Evolutionary conservation across 2,329 filamentous ascomycete species (phyloP).

Genomic region (Aspergillus latus): DNA sequence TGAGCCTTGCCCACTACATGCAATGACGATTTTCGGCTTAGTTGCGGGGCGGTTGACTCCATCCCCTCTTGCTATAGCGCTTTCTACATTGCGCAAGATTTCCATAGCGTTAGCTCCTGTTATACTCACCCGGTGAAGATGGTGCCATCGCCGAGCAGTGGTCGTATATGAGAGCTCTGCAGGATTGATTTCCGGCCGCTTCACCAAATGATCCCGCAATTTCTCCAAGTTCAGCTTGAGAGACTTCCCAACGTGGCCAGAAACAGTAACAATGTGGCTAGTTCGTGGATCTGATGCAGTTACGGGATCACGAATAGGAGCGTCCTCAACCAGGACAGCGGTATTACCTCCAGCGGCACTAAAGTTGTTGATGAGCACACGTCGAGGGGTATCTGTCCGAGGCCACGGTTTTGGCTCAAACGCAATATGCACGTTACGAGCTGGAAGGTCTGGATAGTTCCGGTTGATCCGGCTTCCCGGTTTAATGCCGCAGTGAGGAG

Average conservation of each 20-base stretch:
- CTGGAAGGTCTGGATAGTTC: slow-evolving; percentile 45
- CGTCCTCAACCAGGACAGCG: slow-evolving; percentile 64
- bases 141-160: slow-evolving; percentile 56
- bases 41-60: not conserved
- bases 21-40: not conserved
- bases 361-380: slow-evolving; percentile 65
- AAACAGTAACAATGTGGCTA: slow-evolving; percentile 58
- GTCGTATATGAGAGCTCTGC: slow-evolving; percentile 63
- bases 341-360: slow-evolving; percentile 71
- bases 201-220: slow-evolving; percentile 56
- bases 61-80: not conserved
- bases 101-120: slow-evolving; percentile 19
- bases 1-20: not conserved
- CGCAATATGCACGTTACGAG: slow-evolving; percentile 45
- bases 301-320: slow-evolving; percentile 39
- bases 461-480: slow-evolving; percentile 41
- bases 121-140: slow-evolving; percentile 31
- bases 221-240: slow-evolving; percentile 57
- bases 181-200: slow-evolving; percentile 38
- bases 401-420: slow-evolving; percentile 47
- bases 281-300: slow-evolving; percentile 50
- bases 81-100: slow-evolving; percentile 19
- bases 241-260: slow-evolving; percentile 45
- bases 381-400: slow-evolving; percentile 14
- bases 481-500: slow-evolving; percentile 39